Base-by-base conservation (phyloP, 495 filamentous ascomycete species). In the Penicillium cosmopolitanum region DNA sequence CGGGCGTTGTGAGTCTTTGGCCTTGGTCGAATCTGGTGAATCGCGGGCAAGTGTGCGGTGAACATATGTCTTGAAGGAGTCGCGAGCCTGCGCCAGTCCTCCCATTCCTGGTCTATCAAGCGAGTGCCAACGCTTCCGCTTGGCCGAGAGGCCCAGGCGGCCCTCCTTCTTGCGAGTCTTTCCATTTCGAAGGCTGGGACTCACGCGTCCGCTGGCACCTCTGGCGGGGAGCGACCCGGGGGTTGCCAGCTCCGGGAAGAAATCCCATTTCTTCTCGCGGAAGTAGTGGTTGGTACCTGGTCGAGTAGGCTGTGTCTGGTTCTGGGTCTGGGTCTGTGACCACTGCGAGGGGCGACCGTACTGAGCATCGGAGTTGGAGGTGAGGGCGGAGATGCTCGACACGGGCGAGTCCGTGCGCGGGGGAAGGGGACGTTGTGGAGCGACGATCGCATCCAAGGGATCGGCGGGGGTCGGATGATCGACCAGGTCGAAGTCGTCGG, bases 191-290 rank as follows among this genome's bases (percentile, higher is more conserved):
- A 47, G 31, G 8, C 31, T 51, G 8, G 55, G 56, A 51, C 57
- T 66, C 40, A 53, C 53, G 23, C 50, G 66, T 44, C 42, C 42
- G n/a, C 16, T 44, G n/a, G 28, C 5, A 31, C 56, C 58, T 8
- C 33, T 59, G 21, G 63, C 48, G 21, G 65, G 66, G 2, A 70
- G 16, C 13, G 65, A 57, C 2, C 72, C 72, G 2, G 70, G 73
- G 0, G 69, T 68, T 1, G 74, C 78, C 23, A 80, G 46, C 57
- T 80, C 78, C 6, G 78, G 78, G 62, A 80, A 80, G 66, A 77
- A 76, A 57, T 79, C 75, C 76, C 76, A 80, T 56, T 77, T 79
- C 64, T 80, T 80, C 42, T 80, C 78, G 10, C 78, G 69, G 51
- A 80, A 80, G 44, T 80, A 80, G 53, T 79, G 78, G 43, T 72